phyloP scores from a whole-genome alignment of 2,329 filamentous ascomycete species.

The Mycosphaerella sp. region DNA sequence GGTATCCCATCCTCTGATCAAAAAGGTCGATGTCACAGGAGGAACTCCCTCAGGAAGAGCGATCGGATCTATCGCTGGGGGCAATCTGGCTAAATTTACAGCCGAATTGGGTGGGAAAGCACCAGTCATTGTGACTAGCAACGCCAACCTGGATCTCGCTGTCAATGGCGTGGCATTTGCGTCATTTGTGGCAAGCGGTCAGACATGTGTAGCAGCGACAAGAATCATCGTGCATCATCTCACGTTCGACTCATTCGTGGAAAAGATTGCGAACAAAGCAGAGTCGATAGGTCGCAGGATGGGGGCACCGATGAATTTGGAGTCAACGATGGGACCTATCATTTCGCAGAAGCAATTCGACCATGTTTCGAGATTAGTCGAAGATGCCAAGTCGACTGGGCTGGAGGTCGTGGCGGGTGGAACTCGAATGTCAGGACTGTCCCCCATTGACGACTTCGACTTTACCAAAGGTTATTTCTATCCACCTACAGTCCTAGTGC shows the following conservation, averaged over 20 bases:
- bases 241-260: conserved; percentile 54
- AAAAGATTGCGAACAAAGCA: conserved; percentile 52
- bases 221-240: conserved; percentile 47
- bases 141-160: conserved; percentile 32
- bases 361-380: conserved; percentile 60
- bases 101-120: conserved; percentile 55
- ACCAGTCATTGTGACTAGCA: conserved; percentile 52
- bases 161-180: conserved; percentile 58
- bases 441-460: conserved; percentile 47
- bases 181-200: conserved; percentile 52
- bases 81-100: conserved; percentile 58
- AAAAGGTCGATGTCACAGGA: conserved; percentile 73
- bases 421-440: conserved; percentile 43
- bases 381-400: conserved; percentile 57
- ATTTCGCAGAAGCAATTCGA: conserved; percentile 56
- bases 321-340: conserved; percentile 59
- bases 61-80: conserved; percentile 58
- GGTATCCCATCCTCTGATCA: conserved; percentile 60
- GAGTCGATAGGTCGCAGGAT: conserved; percentile 60
- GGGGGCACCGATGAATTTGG: conserved; percentile 64
- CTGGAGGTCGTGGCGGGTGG: conserved; percentile 40
- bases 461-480: conserved; percentile 49
- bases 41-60: conserved; percentile 64
- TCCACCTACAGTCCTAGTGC: conserved; percentile 36
- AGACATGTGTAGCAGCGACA: conserved; percentile 53